Evolutionary conservation across 169 alveolate genomes (phyloP).

Genomic region (Plasmodium vivax): DNA sequence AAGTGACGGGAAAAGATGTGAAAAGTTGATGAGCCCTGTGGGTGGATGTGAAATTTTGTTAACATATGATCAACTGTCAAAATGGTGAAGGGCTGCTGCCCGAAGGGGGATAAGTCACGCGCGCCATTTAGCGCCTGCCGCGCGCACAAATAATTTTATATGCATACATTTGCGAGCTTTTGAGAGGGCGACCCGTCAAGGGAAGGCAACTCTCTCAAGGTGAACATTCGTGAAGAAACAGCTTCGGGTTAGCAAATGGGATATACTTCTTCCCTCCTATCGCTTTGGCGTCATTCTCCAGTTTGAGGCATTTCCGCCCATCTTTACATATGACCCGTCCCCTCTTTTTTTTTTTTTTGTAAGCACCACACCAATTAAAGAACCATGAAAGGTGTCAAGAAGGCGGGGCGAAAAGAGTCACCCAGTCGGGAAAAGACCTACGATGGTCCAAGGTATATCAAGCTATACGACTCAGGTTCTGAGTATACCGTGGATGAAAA

Average conservation of each 20-base stretch:
- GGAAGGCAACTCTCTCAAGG: neutral
- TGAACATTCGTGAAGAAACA: neutral
- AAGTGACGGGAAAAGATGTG: neutral
- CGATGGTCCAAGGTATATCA: neutral
- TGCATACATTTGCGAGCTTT: neutral
- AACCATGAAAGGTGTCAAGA: neutral
- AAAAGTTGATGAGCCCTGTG: neutral
- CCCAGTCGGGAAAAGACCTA: neutral
- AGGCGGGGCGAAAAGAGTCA: neutral
- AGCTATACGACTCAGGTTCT: slow-evolving; percentile 29
- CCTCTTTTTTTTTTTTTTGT: neutral
- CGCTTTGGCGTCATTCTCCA: neutral
- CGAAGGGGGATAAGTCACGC: neutral
- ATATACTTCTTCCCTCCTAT: neutral
- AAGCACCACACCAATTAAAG: neutral
- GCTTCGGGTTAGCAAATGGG: neutral
- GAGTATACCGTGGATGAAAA: neutral
- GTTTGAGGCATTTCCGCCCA: neutral
- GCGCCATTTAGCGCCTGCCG: neutral
- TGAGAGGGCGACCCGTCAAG: neutral
- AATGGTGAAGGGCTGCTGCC: neutral
- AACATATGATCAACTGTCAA: neutral
- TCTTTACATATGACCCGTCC: neutral
- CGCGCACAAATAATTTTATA: neutral
- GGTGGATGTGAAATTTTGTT: neutral